Evolutionary conservation across 805 yeast genomes (phyloP).

Genomic region (Candida stauntonica): DNA sequence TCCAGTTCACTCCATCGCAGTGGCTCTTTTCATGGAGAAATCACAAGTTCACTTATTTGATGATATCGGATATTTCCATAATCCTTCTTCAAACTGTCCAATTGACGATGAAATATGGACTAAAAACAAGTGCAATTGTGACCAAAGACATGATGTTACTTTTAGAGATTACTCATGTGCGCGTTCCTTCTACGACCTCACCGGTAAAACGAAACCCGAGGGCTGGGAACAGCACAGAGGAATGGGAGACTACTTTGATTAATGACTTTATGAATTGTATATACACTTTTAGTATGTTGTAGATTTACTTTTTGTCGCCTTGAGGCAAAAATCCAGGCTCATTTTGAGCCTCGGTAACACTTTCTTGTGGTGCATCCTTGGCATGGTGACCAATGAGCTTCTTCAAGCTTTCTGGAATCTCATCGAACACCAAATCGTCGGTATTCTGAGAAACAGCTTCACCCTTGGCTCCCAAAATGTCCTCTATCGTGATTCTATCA

Average conservation of each 20-base stretch:
- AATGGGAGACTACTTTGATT: slow-evolving; percentile 14
- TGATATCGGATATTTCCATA: slow-evolving; percentile 79
- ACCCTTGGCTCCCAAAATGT: slow-evolving; percentile 70
- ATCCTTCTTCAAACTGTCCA: slow-evolving; percentile 60
- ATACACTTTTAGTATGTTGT: too few relatives aligned
- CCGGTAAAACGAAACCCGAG: slow-evolving; percentile 51
- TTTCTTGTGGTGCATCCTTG: slow-evolving; percentile 53
- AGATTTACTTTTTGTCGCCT: background rate
- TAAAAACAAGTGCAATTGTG: slow-evolving; percentile 48
- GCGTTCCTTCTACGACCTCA: slow-evolving; percentile 50
- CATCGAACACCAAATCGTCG: slow-evolving; percentile 66
- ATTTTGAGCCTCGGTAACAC: too few relatives aligned
- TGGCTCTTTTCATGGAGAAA: slow-evolving; percentile 64
- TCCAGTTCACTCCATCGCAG: slow-evolving; percentile 85
- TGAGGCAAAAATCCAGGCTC: too few relatives aligned
- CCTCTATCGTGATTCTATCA: slow-evolving; percentile 69
- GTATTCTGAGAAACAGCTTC: slow-evolving; percentile 62
- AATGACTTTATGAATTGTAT: slow-evolving; percentile 1
- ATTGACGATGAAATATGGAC: slow-evolving; percentile 40
- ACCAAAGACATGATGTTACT: slow-evolving; percentile 63
- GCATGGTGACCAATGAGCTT: slow-evolving; percentile 59
- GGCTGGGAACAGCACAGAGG: slow-evolving; percentile 60
- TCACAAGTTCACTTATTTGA: slow-evolving; percentile 72
- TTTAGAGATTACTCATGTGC: slow-evolving; percentile 73
- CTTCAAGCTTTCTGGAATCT: slow-evolving; percentile 55